Evolutionary conservation across 176 grass and related monocot genomes (phyloP).

Genomic region (Bonia amplexicaulis): DNA sequence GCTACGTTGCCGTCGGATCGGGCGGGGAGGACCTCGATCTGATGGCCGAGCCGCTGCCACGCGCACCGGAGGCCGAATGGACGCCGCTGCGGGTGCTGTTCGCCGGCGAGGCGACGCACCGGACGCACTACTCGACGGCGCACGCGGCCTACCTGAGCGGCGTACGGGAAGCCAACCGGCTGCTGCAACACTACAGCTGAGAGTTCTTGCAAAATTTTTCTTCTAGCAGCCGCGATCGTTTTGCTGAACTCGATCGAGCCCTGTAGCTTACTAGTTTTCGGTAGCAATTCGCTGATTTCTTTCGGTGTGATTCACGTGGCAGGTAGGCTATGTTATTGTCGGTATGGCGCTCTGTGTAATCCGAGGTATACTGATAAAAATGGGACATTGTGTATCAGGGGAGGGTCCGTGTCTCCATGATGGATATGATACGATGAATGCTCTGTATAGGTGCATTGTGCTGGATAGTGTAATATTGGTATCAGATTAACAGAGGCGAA

Average conservation of each 20-base stretch:
- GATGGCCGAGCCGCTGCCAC: constrained; percentile 81
- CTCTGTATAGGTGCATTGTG: neutral
- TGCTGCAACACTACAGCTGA: constrained; percentile 44
- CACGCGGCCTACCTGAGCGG: constrained; percentile 87
- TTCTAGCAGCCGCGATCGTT: too few relatives aligned
- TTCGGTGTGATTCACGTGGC: neutral
- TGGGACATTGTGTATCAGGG: neutral
- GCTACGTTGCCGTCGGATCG: constrained; percentile 78
- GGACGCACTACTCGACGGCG: constrained; percentile 79
- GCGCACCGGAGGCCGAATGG: neutral
- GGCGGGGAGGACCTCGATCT: constrained; percentile 62
- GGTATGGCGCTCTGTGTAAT: neutral
- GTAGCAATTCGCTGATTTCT: neutral
- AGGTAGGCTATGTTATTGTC: neutral
- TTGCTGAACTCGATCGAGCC: neutral
- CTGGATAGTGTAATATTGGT: neutral
- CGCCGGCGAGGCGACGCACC: constrained; percentile 90
- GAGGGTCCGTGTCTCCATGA: neutral
- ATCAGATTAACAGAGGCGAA: neutral
- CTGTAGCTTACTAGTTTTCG: neutral
- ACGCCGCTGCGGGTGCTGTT: constrained; percentile 51
- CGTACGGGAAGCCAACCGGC: constrained; percentile 61
- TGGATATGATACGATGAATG: neutral
- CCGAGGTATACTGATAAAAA: neutral
- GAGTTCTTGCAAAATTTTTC: neutral